Base-by-base conservation (phyloP, 371 early-diverging fungal genomes). In the Conidiobolus incongruus region DNA sequence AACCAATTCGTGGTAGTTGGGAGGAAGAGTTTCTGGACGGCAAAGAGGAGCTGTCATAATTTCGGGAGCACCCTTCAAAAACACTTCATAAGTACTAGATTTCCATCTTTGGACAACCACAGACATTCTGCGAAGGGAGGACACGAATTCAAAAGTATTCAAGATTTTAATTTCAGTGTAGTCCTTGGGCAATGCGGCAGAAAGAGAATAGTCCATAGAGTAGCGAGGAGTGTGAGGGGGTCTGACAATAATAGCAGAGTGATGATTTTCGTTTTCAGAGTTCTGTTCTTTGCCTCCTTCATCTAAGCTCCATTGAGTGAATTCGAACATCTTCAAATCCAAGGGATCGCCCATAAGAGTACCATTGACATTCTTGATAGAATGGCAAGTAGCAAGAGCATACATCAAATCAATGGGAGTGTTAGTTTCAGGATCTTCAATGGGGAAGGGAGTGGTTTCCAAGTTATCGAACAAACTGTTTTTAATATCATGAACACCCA, bases 261-360 rank as follows among this genome's bases (percentile, higher is more conserved):
- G 41, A 23, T 22, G 23, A 17, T 30, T 4, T 6, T 8, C 4
- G 15, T 24, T 20, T 2, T 24, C 24, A 19, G 41, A 24, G 17
- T 13, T 31, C 11, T 36, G 24, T 12, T 4, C 34, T 24, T 19
- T 35, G 59, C 11, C 77, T 28, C 72, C 75, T 49, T 95, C 92
- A 50, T 92, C 92, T 8, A 96, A 53, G 20, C 77, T 64, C 86
- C 92, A 92, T 2, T 66, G 68, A 0, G 93, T 94, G 48, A 88
- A 91, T 29, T 89, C 82, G 65, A 99, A 92, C 96, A 99, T 95
- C 58, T 89, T 88, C 29, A 98, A 55, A 55, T 99, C 99, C 43
- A 99, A 62, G 1, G 97, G 96, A 58, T 99, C 99, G 4, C 99
- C 99, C 31, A 97, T 63, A 2, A 85, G 69, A 47, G 80, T 77